Base-by-base conservation (phyloP, 2,329 filamentous ascomycete genomes). In the Cryphonectria nitschkei region DNA sequence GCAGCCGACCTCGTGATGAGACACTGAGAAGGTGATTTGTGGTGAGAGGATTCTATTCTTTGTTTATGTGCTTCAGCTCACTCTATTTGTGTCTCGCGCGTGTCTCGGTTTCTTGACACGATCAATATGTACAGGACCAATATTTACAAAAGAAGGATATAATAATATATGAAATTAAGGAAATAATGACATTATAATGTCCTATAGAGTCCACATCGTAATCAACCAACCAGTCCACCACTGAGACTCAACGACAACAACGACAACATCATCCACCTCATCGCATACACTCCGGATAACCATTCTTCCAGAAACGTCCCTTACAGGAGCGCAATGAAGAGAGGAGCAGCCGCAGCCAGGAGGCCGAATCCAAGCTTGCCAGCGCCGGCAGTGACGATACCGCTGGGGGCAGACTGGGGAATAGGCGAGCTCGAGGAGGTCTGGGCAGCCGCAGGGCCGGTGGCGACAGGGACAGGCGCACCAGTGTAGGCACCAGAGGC, bases 301-400 rank as follows among this genome's bases (percentile, higher is more conserved):
- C 19, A 50, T 22, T n/a, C 22, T 9, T 7, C 4, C 34, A 6
- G 9, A 3, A 11, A 37, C 43, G 26, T 37, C 29, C 11, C 54
- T 72, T 73, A 73, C 56, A 73, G 63, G 9, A 73, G 62, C 29
- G 71, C 71, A 16, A 65, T n/a, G 63, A 73, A 50, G 54, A 73
- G 46, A 62, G 71, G 71, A 1, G 63, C 71, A 22, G 71, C 41
- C 65, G 68, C 70, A 67, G 71, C 71, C 69, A 70, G 62, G n/a
- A 73, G 39, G 62, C 71, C 71, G 41, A 73, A 73, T 13, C 69
- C 68, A 32, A 61, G 63, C 66, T 73, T 73, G 69, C 66, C 64
- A 14, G 71, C 71, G 16, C 71, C 71, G 3, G 69, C 70, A 29
- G 71, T 70, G 62, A 65, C 58, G 16, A 73, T n/a, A 1, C 50